A percentile compares a stretch with the other conserved stretches of the same genome.
Conservation (phyloP, 768 basidiomycete species). For the Russula sp. region DNA sequence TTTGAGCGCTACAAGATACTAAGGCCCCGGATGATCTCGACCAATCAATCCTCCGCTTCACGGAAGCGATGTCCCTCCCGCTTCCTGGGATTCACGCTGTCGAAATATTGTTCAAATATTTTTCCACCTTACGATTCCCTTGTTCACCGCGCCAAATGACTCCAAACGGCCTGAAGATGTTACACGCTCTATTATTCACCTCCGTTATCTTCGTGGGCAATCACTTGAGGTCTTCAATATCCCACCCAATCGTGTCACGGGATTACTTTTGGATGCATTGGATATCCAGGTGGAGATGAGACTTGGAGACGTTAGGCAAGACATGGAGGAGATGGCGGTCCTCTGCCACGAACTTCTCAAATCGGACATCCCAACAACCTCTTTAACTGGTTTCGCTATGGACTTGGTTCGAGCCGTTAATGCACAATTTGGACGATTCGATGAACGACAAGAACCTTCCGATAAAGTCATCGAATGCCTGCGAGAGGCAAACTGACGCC, state of each 20-base stretch:
- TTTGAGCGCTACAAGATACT: neutral
- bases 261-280: neutral
- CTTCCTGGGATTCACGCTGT: neutral
- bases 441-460: neutral
- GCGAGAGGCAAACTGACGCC: neutral
- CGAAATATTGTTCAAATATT: neutral
- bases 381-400: neutral
- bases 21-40: neutral
- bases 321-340: neutral
- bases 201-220: constrained; percentile 3
- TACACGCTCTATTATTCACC: neutral
- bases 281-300: neutral
- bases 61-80: constrained; percentile 1
- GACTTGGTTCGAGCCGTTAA: neutral
- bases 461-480: neutral
- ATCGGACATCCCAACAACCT: neutral
- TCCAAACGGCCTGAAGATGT: constrained; percentile 1
- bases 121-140: neutral
- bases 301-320: neutral
- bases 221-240: neutral
- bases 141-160: neutral
- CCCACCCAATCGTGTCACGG: neutral
- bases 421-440: neutral
- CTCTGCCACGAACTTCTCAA: constrained; percentile 1
- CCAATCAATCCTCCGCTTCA: neutral